Percentiles rank a stretch among this genome's conserved stretches.
These are phyloP conservation scores for Oldenlandia corymbosa DNA, from an alignment of 257 asterid genomes.

Conservation along the genomic window DNA sequence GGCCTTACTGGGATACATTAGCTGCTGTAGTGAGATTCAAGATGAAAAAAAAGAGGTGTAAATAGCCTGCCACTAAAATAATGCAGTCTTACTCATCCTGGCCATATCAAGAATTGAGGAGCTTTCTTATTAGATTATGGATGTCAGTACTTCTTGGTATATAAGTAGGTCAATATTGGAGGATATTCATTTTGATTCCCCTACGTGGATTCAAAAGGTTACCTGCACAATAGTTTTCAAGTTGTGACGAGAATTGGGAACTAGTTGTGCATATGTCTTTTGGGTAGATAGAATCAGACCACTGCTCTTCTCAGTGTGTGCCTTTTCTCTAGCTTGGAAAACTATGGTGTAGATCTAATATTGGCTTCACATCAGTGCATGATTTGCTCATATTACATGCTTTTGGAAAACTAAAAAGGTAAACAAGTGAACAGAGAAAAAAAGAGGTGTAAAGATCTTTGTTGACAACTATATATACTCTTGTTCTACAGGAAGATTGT, in stretches of 20 bases:
- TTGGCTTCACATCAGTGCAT: neutral
- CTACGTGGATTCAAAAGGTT: neutral
- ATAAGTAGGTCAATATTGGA: neutral
- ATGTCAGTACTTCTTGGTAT: neutral
- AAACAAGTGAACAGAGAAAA: neutral
- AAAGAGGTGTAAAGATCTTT: neutral
- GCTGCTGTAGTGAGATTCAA: neutral
- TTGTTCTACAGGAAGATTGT: no score
- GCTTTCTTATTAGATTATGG: no score
- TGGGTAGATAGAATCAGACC: neutral
- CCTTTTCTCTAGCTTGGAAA: no score
- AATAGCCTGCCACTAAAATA: neutral
- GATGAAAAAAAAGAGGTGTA: no score
- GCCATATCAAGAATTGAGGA: neutral
- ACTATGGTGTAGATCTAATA: neutral
- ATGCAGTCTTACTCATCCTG: neutral
- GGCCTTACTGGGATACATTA: neutral
- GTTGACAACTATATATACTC: neutral
- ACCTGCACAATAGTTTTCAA: no score
- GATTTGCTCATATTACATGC: neutral
- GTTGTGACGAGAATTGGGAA: slow-evolving; percentile 2
- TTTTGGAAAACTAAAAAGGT: neutral
- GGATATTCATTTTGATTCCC: neutral
- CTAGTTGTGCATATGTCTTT: neutral
- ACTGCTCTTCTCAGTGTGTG: neutral